phyloP scores from a whole-genome alignment of 73 alveolate species.

The Symbiodinium natans region DNA sequence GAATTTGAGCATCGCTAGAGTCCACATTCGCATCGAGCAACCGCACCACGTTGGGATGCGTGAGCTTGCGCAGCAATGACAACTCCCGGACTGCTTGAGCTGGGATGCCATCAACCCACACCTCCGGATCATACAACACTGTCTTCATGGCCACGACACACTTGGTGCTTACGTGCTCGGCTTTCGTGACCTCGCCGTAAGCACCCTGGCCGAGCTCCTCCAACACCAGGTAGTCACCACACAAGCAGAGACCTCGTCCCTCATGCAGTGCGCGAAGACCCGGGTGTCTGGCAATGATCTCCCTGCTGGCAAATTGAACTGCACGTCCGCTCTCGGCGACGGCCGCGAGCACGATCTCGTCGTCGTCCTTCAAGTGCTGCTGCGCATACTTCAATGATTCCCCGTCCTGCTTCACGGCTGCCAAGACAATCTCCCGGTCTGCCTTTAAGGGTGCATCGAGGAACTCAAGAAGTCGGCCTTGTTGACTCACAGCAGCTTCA shows the following conservation, averaged over 20 bases:
- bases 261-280: not conserved
- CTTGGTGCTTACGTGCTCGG: slow-evolving; percentile 14
- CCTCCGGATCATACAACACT: too few species aligned
- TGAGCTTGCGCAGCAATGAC: not conserved
- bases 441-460: too few species aligned
- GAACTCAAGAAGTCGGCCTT: too few species aligned
- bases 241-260: not conserved
- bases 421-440: too few species aligned
- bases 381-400: too few species aligned
- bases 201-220: slow-evolving; percentile 49
- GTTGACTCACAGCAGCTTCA: not conserved
- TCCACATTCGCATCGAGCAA: slow-evolving; percentile 29
- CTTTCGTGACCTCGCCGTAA: slow-evolving; percentile 40
- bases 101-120: slow-evolving; percentile 36
- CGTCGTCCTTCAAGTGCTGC: not conserved
- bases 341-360: not conserved
- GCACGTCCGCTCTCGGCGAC: not conserved
- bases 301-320: not conserved
- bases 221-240: slow-evolving; percentile 20
- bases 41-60: slow-evolving; percentile 43
- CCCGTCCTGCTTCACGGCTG: too few species aligned
- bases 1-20: slow-evolving; percentile 15
- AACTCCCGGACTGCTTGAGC: slow-evolving; percentile 23
- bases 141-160: not conserved
- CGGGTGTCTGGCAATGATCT: not conserved